Evolutionary conservation across 306 rosid genomes (phyloP).

Genomic region (Trichosanthes truncata): DNA sequence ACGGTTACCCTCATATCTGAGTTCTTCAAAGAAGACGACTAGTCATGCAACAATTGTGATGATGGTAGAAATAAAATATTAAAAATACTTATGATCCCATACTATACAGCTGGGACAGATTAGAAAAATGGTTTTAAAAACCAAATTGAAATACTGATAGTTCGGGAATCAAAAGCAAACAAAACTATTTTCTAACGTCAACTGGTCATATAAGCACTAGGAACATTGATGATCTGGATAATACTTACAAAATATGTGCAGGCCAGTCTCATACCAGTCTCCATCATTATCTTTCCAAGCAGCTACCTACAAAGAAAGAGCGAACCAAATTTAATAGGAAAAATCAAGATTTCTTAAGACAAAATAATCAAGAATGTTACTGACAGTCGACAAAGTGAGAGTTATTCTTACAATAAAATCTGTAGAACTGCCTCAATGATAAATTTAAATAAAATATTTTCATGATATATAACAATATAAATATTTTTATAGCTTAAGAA

Average conservation of each 20-base stretch:
- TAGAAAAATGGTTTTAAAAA: background rate
- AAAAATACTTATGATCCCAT: background rate
- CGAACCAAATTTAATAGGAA: constrained; percentile 9
- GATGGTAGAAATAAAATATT: background rate
- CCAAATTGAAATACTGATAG: background rate
- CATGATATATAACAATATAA: background rate
- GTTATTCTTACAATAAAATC: background rate
- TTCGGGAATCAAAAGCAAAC: background rate
- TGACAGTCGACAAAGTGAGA: background rate
- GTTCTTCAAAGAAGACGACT: background rate
- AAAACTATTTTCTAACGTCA: background rate
- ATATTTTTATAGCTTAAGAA: background rate
- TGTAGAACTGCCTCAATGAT: background rate
- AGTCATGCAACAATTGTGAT: background rate
- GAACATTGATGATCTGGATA: background rate
- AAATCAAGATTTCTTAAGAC: background rate
- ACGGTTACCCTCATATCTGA: background rate
- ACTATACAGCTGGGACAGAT: background rate
- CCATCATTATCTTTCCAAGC: constrained; percentile 98
- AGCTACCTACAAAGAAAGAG: constrained; percentile 52
- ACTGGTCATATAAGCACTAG: background rate
- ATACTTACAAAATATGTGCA: constrained; percentile 89
- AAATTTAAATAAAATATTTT: background rate
- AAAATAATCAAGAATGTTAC: background rate
- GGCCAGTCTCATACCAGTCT: constrained; percentile 97